Conservation (phyloP, 805 yeast genomes). For the Saccharomyces mikatae region DNA sequence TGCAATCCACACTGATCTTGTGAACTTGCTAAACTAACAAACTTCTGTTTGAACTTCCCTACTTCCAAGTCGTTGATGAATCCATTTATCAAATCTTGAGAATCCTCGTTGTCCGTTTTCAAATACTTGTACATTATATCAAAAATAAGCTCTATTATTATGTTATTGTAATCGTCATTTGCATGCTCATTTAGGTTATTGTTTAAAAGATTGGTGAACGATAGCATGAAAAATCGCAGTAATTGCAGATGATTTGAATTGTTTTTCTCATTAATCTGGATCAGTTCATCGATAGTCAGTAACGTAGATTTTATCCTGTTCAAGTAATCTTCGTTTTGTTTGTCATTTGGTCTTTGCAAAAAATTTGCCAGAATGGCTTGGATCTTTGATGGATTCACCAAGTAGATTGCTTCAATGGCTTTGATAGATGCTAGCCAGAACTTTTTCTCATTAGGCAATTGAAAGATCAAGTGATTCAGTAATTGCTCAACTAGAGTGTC, state of each 20-base stretch:
- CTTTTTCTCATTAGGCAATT: conserved; percentile 16
- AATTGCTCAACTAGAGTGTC: conserved; percentile 6
- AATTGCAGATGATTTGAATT: conserved; percentile 26
- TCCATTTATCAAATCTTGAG: conserved; percentile 5
- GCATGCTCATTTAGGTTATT: conserved; percentile 7
- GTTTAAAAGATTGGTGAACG: conserved; percentile 28
- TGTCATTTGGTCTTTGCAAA: conserved; percentile 3
- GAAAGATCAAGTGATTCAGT: conserved; percentile 10
- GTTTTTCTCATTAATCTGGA: conserved; percentile 22
- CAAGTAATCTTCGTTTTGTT: conserved; percentile 1
- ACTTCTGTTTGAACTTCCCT: not conserved
- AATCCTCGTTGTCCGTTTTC: conserved; percentile 4
- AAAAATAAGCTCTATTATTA: conserved; percentile 18
- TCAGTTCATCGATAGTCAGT: conserved; percentile 22
- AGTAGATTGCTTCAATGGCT: conserved; percentile 27
- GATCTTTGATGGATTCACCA: conserved; percentile 15
- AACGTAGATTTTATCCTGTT: conserved; percentile 2
- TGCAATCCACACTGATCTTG: not conserved
- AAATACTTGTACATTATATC: conserved; percentile 22
- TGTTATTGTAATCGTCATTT: conserved; percentile 16
- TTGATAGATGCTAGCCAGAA: conserved; percentile 26
- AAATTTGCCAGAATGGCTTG: conserved; percentile 3
- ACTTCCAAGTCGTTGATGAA: not conserved
- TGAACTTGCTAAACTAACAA: not conserved
- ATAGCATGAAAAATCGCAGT: conserved; percentile 27